phyloP scores from a whole-genome alignment of 1,284 basidiomycete genomes.

The Coriolopsis trogii region DNA sequence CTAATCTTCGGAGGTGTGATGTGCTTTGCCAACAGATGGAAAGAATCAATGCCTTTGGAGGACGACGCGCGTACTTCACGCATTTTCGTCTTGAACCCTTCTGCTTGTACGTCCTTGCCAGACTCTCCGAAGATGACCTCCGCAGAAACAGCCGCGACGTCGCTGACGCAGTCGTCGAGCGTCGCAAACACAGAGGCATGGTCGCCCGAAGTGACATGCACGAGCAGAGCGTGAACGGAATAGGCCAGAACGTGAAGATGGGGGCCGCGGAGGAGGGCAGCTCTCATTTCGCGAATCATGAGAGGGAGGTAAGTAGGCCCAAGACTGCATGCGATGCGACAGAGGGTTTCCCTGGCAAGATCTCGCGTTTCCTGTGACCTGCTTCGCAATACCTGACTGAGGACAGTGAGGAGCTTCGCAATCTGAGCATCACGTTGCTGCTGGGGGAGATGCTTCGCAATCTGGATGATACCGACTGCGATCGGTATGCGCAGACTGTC shows the following conservation, averaged over 20 bases:
- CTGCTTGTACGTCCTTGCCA: constrained; percentile 86
- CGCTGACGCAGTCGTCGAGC: constrained; percentile 80
- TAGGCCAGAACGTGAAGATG: constrained; percentile 94
- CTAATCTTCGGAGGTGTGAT: constrained; percentile 80
- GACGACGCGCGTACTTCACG: constrained; percentile 83
- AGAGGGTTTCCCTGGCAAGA: constrained; percentile 82
- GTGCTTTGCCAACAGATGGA: constrained; percentile 78
- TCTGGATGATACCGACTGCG: constrained; percentile 84
- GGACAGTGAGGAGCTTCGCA: constrained; percentile 78
- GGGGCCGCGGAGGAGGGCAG: constrained; percentile 86
- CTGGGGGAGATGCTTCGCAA: constrained; percentile 84
- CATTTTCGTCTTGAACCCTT: constrained; percentile 95
- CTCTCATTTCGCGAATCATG: constrained; percentile 81
- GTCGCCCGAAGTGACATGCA: constrained; percentile 73
- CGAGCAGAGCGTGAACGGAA: constrained; percentile 82
- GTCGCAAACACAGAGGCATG: constrained; percentile 54
- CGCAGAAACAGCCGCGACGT: constrained; percentile 80
- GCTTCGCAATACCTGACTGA: constrained; percentile 89
- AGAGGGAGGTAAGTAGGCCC: constrained; percentile 78
- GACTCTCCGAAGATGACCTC: constrained; percentile 97
- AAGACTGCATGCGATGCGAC: constrained; percentile 78
- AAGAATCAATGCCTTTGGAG: constrained; percentile 83
- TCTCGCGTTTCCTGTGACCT: constrained; percentile 95
- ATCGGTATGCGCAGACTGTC: constrained; percentile 88
- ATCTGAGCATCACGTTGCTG: constrained; percentile 74